Base-by-base conservation (phyloP, 176 grass and related monocot genomes). In the Rhynchospora pubera region DNA sequence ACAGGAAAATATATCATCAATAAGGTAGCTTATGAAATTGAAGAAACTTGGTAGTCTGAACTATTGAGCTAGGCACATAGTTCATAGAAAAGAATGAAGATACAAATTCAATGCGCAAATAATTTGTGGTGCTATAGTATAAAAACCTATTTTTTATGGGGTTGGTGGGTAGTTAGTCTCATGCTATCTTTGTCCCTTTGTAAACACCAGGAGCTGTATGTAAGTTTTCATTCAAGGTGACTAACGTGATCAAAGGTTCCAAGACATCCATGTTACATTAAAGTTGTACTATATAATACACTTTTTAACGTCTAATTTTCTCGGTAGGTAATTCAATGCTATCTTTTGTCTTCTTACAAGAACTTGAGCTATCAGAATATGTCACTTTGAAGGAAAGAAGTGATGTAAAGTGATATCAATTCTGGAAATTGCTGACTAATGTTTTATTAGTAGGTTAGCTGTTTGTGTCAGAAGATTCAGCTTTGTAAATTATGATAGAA, bases 181-280 rank as follows among this genome's bases (percentile, higher is more conserved):
- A 63, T 82, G 72, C 59, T 50, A 66, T 66, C 6, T 82, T 66
- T 82, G 58, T 82, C 21, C 24, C 42, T 42, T 64, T 82, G 58
- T 39, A 62, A 77, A 69, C 14, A 28, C 23, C 48, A 53, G 28
- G 23, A 76, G 50, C 50, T 77, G 72, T 52, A 77, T 56, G 13
- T 6, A 56, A 76, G 21, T 16, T 76, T 30, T 55, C 50, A 77
- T 77, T 77, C 48, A 32, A 77, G 24, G 5, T 30, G 8, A 70
- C 15, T 6, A 70, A 70, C 3, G 15, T 70, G 34, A 45, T 19
- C 46, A 70, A 45, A 46, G 39, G 42, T 45, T 45, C 42, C 66
- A 45, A 70, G 42, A 70, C 42, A 21, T 70, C 16, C 66, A 70
- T 70, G 16, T 56, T 77, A 12, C 50, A 77, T 77, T 77, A 56